These are phyloP conservation scores for Euphorbia celastroides DNA, from an alignment of 441 rosid species.

Conservation along the genomic window DNA sequence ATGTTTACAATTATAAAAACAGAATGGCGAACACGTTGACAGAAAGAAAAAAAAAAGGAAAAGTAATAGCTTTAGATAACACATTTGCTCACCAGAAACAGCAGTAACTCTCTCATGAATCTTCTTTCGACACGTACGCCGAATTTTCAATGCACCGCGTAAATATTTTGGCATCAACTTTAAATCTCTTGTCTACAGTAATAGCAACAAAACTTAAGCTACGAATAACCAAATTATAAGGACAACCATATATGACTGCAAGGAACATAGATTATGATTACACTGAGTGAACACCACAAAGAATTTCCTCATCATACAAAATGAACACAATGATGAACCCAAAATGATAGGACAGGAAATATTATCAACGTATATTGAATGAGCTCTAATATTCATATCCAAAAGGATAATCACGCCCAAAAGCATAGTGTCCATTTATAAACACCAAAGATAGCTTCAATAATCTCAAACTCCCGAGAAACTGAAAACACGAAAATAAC, in stretches of 20 bases:
- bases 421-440: not conserved
- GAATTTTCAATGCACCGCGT: slow-evolving; percentile 47
- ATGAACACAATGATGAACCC: not conserved
- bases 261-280: not conserved
- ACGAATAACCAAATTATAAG: not conserved
- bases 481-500: not conserved
- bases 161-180: slow-evolving; percentile 59
- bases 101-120: slow-evolving; percentile 77
- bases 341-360: not conserved
- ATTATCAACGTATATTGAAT: not conserved
- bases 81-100: slow-evolving; percentile 47
- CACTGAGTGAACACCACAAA: not conserved
- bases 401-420: not conserved
- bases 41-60: not conserved
- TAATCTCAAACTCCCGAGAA: not conserved
- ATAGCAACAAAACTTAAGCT: not conserved
- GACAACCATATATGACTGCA: not conserved
- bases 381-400: not conserved
- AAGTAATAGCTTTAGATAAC: not conserved
- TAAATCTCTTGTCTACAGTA: slow-evolving; percentile 60
- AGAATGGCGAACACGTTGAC: not conserved
- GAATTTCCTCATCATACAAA: no score
- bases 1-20: not conserved
- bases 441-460: not conserved
- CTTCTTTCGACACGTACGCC: slow-evolving; percentile 72